Evolutionary conservation across 2,329 filamentous ascomycete species (phyloP).

Genomic region (Chalaropsis ovoidea): DNA sequence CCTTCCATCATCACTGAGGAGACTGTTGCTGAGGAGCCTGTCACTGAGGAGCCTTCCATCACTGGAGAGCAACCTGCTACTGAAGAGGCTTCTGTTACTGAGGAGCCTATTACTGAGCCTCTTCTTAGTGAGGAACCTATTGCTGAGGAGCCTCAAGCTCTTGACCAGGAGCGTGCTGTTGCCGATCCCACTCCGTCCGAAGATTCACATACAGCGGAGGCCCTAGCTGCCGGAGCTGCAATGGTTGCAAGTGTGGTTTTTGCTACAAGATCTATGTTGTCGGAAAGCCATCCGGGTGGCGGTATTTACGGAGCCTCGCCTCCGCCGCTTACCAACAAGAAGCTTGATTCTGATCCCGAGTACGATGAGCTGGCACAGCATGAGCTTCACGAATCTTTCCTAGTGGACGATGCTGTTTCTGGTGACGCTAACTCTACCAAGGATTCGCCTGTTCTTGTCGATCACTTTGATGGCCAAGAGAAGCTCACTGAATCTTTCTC

Average conservation of each 20-base stretch:
- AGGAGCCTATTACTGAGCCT: background rate
- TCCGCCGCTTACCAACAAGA: background rate
- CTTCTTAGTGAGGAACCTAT: too few species aligned
- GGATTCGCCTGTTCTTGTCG: conserved; percentile 19
- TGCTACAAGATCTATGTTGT: conserved; percentile 23
- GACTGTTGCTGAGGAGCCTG: too few species aligned
- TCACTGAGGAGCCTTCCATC: background rate
- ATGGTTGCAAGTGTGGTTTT: conserved; percentile 24
- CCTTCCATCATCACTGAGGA: background rate
- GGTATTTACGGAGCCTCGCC: conserved; percentile 14
- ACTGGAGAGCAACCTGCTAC: background rate
- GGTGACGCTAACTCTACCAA: conserved; percentile 5
- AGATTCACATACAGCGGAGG: background rate
- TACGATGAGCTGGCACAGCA: conserved; percentile 21
- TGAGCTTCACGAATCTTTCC: conserved; percentile 11
- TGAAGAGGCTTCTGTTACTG: background rate
- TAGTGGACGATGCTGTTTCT: background rate
- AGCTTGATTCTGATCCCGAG: conserved; percentile 15
- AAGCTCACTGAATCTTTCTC: conserved; percentile 28
- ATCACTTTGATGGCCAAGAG: background rate
- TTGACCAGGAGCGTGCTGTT: background rate
- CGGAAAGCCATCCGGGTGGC: conserved; percentile 11
- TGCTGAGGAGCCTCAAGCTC: background rate
- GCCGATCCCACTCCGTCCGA: background rate
- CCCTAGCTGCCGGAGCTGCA: conserved; percentile 22